phyloP scores from a whole-genome alignment of 495 filamentous ascomycete genomes.

The Aspergillus taichungensis region DNA sequence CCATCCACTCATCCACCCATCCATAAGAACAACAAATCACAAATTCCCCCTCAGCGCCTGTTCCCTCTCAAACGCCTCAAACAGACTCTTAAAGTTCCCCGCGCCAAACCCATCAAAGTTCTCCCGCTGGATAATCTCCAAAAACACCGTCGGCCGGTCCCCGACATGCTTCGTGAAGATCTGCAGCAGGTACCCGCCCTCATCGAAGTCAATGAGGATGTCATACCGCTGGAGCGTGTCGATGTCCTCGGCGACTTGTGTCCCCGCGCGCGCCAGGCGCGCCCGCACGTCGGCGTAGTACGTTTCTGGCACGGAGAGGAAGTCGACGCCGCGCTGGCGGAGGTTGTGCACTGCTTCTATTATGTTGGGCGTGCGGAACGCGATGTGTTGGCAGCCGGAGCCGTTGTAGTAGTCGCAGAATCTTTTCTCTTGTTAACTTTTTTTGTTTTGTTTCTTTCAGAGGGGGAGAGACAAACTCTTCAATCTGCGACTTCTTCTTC shows the following conservation, averaged over 20 bases:
- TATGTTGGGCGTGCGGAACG: conserved; percentile 60
- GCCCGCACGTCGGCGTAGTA: conserved; percentile 58
- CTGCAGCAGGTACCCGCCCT: conserved; percentile 64
- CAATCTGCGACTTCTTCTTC: conserved; percentile 64
- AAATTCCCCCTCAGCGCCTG: conserved; percentile 36
- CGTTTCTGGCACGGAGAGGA: conserved; percentile 63
- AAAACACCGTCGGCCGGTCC: conserved; percentile 72
- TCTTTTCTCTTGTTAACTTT: not conserved
- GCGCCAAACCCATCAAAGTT: conserved; percentile 72
- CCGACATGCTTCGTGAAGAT: conserved; percentile 72
- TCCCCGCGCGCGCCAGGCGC: conserved; percentile 35
- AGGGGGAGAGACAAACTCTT: conserved; percentile 41
- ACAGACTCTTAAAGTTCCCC: conserved; percentile 72
- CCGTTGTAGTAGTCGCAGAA: conserved; percentile 62
- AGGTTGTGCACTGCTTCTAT: conserved; percentile 50
- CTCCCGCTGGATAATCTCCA: conserved; percentile 71
- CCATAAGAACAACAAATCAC: not conserved
- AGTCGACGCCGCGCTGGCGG: conserved; percentile 58
- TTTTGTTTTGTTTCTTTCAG: not conserved
- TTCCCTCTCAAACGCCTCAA: conserved; percentile 74
- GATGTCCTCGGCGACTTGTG: conserved; percentile 52
- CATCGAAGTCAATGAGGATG: conserved; percentile 74
- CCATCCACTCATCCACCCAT: too few relatives aligned
- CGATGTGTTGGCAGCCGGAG: conserved; percentile 69
- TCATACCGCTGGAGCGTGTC: conserved; percentile 51